phyloP scores from a whole-genome alignment of 1,284 basidiomycete species.

The Exobasidium rhododendri region DNA sequence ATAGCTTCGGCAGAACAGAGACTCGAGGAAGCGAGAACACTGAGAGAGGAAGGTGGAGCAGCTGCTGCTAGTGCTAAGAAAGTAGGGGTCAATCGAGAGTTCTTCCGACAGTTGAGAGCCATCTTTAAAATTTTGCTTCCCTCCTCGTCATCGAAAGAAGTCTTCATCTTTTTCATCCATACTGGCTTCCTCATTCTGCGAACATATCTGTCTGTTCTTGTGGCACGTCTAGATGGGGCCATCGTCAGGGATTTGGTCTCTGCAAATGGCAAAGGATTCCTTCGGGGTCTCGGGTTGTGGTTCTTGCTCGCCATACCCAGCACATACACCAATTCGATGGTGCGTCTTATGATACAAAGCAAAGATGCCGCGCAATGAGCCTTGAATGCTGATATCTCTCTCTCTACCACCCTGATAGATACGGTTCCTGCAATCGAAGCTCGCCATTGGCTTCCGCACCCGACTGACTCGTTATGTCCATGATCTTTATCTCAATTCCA shows the following conservation, averaged over 20 bases:
- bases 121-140: conserved; percentile 52
- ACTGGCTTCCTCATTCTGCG: conserved; percentile 82
- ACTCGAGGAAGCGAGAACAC: conserved; percentile 37
- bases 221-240: conserved; percentile 82
- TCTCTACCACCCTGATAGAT: conserved; percentile 61
- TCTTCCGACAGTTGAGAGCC: conserved; percentile 63
- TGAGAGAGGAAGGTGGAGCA: conserved; percentile 40
- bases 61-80: conserved; percentile 50
- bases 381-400: too few species aligned
- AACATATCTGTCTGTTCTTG: conserved; percentile 71
- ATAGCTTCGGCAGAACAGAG: conserved; percentile 19
- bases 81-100: conserved; percentile 67
- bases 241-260: conserved; percentile 86
- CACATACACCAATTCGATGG: conserved; percentile 92
- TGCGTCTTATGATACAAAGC: too few species aligned
- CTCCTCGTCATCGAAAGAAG: conserved; percentile 62
- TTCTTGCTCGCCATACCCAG: conserved; percentile 85
- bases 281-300: conserved; percentile 80
- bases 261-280: conserved; percentile 79
- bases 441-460: conserved; percentile 78
- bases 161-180: conserved; percentile 72
- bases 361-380: too few species aligned
- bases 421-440: conserved; percentile 82
- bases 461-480: conserved; percentile 86
- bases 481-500: conserved; percentile 69